These are phyloP conservation scores for Auriscalpium orientale DNA, from an alignment of 768 basidiomycete species.

Conservation along the genomic window DNA sequence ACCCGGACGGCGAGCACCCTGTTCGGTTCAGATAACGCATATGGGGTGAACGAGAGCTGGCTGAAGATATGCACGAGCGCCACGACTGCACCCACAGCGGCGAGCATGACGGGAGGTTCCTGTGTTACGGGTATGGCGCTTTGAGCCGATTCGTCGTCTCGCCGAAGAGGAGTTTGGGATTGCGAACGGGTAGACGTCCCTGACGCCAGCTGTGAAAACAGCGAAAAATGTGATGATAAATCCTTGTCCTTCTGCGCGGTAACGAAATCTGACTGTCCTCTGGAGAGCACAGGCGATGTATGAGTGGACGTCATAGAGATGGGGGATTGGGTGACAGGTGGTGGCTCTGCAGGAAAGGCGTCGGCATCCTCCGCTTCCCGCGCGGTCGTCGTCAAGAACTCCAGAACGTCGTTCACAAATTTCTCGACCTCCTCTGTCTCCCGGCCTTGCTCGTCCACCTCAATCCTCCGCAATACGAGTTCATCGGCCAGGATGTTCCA, in stretches of 20 bases:
- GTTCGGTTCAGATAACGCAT: conserved; percentile 39
- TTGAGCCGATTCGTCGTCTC: conserved; percentile 27
- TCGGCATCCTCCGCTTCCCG: conserved; percentile 4
- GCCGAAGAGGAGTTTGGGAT: conserved; percentile 35
- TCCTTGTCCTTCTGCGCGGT: conserved; percentile 33
- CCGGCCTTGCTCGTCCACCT: conserved; percentile 17
- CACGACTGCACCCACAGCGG: conserved; percentile 52
- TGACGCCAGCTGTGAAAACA: conserved; percentile 54
- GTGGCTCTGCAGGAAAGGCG: conserved; percentile 5
- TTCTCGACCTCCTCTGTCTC: background rate
- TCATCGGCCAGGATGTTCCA: conserved; percentile 20
- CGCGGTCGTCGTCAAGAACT: conserved; percentile 8
- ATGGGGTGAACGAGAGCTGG: conserved; percentile 64
- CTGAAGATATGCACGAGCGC: conserved; percentile 61
- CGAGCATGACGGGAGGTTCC: conserved; percentile 22
- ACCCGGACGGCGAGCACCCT: conserved; percentile 46
- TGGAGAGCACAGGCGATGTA: conserved; percentile 48
- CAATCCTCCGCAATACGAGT: conserved; percentile 21
- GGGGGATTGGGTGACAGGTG: conserved; percentile 4
- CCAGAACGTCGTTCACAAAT: conserved; percentile 8
- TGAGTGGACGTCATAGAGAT: conserved; percentile 16
- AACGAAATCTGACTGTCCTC: conserved; percentile 51
- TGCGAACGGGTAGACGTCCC: conserved; percentile 50
- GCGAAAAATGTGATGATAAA: conserved; percentile 47
- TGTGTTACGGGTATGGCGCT: conserved; percentile 17